Evolutionary conservation across 805 yeast species (phyloP).

Genomic region (Candida awuae): DNA sequence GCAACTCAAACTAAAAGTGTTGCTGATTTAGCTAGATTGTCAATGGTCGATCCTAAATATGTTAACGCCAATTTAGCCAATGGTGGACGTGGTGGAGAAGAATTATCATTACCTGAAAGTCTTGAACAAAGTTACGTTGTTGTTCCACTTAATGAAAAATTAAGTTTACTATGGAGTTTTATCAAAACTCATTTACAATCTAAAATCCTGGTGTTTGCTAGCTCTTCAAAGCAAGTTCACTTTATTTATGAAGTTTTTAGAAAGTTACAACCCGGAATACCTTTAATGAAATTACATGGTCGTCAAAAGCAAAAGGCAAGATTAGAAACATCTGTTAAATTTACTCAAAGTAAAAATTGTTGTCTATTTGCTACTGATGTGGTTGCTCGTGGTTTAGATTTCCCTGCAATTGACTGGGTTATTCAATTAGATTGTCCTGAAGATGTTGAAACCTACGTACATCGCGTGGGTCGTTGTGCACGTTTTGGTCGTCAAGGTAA

Average conservation of each 20-base stretch:
- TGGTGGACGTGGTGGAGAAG: conserved; percentile 11
- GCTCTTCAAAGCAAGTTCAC: conserved; percentile 87
- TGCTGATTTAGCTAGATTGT: conserved; percentile 72
- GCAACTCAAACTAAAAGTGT: conserved; percentile 87
- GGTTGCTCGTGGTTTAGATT: conserved; percentile 87
- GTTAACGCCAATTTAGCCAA: conserved; percentile 36
- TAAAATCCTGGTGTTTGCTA: conserved; percentile 74
- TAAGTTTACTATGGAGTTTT: conserved; percentile 81
- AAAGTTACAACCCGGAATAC: conserved; percentile 85
- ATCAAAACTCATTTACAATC: conserved; percentile 72
- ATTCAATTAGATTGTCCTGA: conserved; percentile 88
- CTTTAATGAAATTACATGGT: conserved; percentile 78
- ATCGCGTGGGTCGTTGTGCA: conserved; percentile 86
- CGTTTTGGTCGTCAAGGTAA: conserved; percentile 80
- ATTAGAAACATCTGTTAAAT: conserved; percentile 71
- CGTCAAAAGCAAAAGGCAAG: conserved; percentile 87
- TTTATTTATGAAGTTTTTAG: conserved; percentile 81
- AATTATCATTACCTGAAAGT: conserved; percentile 60
- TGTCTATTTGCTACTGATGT: conserved; percentile 86
- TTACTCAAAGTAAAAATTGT: conserved; percentile 68
- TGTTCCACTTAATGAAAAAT: conserved; percentile 67
- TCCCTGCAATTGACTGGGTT: conserved; percentile 95
- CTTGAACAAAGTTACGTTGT: conserved; percentile 77
- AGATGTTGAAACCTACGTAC: conserved; percentile 81
- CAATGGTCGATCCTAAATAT: conserved; percentile 56